A percentile compares a stretch with the other conserved stretches of the same genome.
These are phyloP conservation scores for Backusella australiensis DNA, from an alignment of 192 early-diverging fungal genomes.

Conservation along the genomic window DNA sequence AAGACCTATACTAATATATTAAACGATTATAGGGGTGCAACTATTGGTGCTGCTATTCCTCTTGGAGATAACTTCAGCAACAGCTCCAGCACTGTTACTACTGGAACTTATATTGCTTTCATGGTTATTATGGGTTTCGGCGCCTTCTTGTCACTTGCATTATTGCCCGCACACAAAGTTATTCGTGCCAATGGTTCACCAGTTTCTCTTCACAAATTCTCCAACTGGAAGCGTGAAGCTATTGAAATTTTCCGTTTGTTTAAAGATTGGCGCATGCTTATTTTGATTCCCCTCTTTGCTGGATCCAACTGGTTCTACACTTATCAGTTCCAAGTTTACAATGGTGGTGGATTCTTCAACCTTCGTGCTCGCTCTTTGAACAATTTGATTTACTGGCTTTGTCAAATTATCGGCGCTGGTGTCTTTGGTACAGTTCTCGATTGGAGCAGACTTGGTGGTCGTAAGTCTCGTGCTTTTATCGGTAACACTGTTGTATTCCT, in stretches of 20 bases:
- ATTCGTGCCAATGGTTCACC: slow-evolving; percentile 66
- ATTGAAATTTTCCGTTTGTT: slow-evolving; percentile 55
- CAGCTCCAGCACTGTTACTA: slow-evolving; percentile 45
- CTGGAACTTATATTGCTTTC: slow-evolving; percentile 75
- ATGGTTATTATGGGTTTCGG: slow-evolving; percentile 67
- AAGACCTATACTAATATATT: neutral
- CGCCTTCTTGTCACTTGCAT: slow-evolving; percentile 51
- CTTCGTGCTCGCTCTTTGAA: slow-evolving; percentile 73
- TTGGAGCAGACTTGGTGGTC: slow-evolving; percentile 43
- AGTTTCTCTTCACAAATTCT: slow-evolving; percentile 67
- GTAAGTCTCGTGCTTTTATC: slow-evolving; percentile 62
- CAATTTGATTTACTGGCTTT: slow-evolving; percentile 73
- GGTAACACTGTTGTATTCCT: slow-evolving; percentile 50
- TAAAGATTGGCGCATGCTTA: slow-evolving; percentile 60
- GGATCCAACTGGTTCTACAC: slow-evolving; percentile 82
- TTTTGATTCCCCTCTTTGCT: slow-evolving; percentile 65
- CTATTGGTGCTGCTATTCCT: slow-evolving; percentile 74
- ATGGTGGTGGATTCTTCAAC: slow-evolving; percentile 63
- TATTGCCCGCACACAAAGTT: slow-evolving; percentile 58
- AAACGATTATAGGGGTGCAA: slow-evolving; percentile 53
- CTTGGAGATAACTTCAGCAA: slow-evolving; percentile 68
- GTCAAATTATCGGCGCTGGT: slow-evolving; percentile 70
- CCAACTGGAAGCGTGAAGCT: slow-evolving; percentile 59
- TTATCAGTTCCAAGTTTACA: slow-evolving; percentile 67
- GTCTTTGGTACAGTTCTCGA: slow-evolving; percentile 70